A percentile compares a stretch with the other conserved stretches of the same genome.
Conservation (phyloP, 1,139 yeast species). For the Debaryomycetaceae sp. region DNA sequence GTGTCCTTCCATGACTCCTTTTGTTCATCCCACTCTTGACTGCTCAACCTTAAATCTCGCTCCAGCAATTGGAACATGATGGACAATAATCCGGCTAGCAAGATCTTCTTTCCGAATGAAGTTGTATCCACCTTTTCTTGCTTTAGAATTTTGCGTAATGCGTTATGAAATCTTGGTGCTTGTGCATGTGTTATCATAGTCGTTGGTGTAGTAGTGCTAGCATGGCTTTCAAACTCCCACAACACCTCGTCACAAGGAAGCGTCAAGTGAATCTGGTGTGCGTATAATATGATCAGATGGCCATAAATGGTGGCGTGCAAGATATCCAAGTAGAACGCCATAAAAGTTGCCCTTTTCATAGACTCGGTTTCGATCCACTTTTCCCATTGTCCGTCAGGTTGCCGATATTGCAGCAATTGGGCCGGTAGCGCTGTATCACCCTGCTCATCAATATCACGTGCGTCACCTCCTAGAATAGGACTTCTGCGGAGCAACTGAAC, state of each 20-base stretch:
- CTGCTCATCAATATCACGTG: constrained; percentile 24
- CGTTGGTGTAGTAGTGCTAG: too few species aligned
- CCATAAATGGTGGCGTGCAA: constrained; percentile 32
- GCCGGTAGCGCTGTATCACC: too few species aligned
- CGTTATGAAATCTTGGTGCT: constrained; percentile 41
- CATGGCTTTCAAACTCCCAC: constrained; percentile 24
- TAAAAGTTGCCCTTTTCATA: constrained; percentile 27
- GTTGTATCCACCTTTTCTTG: constrained; percentile 46
- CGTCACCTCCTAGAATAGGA: constrained; percentile 65
- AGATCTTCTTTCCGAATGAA: constrained; percentile 56
- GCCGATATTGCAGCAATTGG: too few species aligned
- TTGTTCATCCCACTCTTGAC: constrained; percentile 27
- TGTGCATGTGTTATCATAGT: too few species aligned
- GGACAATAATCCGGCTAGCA: constrained; percentile 64
- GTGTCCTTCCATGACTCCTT: constrained; percentile 59
- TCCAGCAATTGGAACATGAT: constrained; percentile 72
- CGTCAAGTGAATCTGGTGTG: constrained; percentile 27
- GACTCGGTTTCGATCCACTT: constrained; percentile 31
- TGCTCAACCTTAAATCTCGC: constrained; percentile 50
- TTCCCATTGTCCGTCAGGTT: too few species aligned
- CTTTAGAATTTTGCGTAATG: constrained; percentile 52
- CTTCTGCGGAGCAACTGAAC: constrained; percentile 65
- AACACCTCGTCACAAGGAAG: constrained; percentile 29
- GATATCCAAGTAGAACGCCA: constrained; percentile 30
- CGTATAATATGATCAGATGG: constrained; percentile 23